These are phyloP conservation scores for Huntiella omanensis DNA, from an alignment of 2,329 filamentous ascomycete species.

Conservation along the genomic window DNA sequence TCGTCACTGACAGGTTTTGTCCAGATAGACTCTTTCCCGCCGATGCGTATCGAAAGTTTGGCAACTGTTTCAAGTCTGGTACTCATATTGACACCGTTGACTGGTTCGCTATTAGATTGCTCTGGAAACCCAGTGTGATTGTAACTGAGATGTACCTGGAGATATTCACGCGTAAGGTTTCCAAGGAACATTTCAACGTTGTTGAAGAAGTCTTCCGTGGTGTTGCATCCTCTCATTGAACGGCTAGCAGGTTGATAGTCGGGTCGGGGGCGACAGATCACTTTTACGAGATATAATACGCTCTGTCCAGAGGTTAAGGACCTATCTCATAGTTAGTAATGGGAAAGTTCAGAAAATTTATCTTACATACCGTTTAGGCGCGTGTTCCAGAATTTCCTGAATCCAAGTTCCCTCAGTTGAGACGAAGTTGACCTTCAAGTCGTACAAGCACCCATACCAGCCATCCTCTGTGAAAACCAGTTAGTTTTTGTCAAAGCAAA, in stretches of 20 bases:
- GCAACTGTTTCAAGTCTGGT: slow-evolving; percentile 35
- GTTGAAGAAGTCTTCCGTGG: slow-evolving; percentile 36
- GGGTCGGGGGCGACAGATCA: slow-evolving; percentile 14
- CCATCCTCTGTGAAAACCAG: slow-evolving; percentile 4
- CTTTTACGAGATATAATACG: slow-evolving; percentile 29
- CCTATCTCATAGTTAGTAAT: slow-evolving; percentile 16
- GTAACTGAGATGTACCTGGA: slow-evolving; percentile 34
- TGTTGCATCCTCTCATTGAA: slow-evolving; percentile 1
- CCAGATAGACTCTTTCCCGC: slow-evolving; percentile 31
- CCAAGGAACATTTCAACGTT: slow-evolving; percentile 40
- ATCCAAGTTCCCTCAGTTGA: slow-evolving; percentile 23
- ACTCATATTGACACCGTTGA: slow-evolving; percentile 5
- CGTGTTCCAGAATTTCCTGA: slow-evolving; percentile 28
- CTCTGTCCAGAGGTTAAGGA: slow-evolving; percentile 25
- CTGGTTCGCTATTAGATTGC: slow-evolving; percentile 1
- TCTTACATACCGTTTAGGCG: slow-evolving; percentile 21
- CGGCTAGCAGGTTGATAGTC: neutral
- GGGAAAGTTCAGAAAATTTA: neutral
- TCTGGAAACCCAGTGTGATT: slow-evolving; percentile 34
- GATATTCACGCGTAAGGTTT: slow-evolving; percentile 26
- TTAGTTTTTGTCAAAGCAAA: neutral
- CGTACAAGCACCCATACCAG: slow-evolving; percentile 29
- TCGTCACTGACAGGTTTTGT: slow-evolving; percentile 16
- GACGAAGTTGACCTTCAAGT: slow-evolving; percentile 27
- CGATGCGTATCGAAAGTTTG: slow-evolving; percentile 30